These are phyloP conservation scores for Fusarium succisae DNA, from an alignment of 2,329 filamentous ascomycete species.

Conservation along the genomic window DNA sequence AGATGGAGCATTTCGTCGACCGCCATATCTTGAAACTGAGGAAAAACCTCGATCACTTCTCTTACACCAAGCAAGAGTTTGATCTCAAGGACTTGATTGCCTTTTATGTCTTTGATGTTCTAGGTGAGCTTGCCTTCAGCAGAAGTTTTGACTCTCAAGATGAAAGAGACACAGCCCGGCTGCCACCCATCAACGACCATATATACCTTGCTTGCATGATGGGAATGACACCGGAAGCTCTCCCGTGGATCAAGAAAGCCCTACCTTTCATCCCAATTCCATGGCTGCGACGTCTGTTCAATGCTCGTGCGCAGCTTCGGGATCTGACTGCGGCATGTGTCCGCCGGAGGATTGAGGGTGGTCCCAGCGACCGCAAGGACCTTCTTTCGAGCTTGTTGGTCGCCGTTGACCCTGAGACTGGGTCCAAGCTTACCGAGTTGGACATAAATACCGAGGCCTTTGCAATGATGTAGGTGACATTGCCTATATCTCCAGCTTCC, in stretches of 20 bases:
- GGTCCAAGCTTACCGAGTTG: background rate
- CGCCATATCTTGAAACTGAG: background rate
- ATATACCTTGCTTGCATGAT: background rate
- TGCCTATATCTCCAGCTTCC: fast-evolving
- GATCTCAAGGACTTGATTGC: background rate
- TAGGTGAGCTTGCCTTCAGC: background rate
- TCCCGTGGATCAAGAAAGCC: background rate
- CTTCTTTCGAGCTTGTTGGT: background rate
- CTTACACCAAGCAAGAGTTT: background rate
- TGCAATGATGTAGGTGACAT: background rate
- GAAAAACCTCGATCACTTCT: background rate
- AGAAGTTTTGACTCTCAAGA: background rate
- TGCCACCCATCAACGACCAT: background rate
- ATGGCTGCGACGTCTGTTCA: background rate
- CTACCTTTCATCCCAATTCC: background rate
- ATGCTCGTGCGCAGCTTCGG: background rate
- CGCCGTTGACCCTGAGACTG: background rate
- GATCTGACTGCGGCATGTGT: background rate
- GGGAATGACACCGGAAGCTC: background rate
- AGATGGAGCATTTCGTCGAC: background rate
- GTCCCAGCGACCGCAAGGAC: background rate
- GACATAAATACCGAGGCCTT: background rate
- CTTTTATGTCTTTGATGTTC: background rate
- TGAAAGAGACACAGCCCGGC: background rate
- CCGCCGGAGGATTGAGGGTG: background rate